Evolutionary conservation across 352 stramenopile genomes (phyloP), one percentile per base, ranked within the genome.

Genomic region (Globisporangium middletonii): DNA sequence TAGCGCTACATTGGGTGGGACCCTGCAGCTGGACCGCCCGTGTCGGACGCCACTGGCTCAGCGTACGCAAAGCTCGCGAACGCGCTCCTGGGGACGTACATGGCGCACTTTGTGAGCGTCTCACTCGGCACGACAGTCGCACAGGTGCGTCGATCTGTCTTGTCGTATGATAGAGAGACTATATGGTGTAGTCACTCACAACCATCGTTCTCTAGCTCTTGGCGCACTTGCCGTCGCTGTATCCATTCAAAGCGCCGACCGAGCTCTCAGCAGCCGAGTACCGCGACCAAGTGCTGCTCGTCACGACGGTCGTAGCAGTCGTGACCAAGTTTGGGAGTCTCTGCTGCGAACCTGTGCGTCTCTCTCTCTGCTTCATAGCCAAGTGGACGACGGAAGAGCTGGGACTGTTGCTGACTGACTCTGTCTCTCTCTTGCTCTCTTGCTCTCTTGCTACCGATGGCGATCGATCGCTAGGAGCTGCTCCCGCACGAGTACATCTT

Each of bases 401-500:
- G 12, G 41, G 41, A 45, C 41, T 16, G 15, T 46, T 5, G 13
- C 13, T 23, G 13, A 23, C 41, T 46, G 6, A n/a, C 1, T 45
- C 4, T 44, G 38, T 35, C 30, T 7, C 4, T 18, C 23, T 23
- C 23, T 23, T 23, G 23, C 23, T 23, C 23, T 23, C 23, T 23
- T 23, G 23, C 30, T 7, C 4, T 18, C 28, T 55, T 15, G 33
- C 38, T 26, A 6, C 53, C 16, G 42, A 26, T 38, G n/a, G 35
- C 18, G 9, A 35, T 35, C 30, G 30, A 35, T 35, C 30, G 30
- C 30, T 64, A 92, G 79, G 80, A 96, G 23, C 72, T 96, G 45
- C 73, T 97, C 44, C 85, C 88, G 18, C 87, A 96, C 63, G 89
- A 97, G 66, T 96, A 95, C 53, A 86, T 83, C n/a, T 96, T 95